phyloP scores from a whole-genome alignment of 2,329 filamentous ascomycete species.

The Ceratocystiopsis minuta region DNA sequence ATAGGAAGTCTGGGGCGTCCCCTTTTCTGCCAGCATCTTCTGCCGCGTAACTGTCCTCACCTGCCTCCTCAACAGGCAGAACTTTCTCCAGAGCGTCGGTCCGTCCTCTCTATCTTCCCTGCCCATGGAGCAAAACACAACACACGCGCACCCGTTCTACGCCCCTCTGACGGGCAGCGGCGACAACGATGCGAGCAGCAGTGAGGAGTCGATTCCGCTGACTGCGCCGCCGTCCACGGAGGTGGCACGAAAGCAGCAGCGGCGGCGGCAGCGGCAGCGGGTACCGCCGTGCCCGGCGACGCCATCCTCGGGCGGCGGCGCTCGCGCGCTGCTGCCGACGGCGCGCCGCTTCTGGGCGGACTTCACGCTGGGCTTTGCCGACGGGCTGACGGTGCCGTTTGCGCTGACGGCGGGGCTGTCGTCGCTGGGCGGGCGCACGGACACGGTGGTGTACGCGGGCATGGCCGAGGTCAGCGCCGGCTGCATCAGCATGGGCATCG shows the following conservation, averaged over 20 bases:
- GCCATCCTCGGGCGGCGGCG: neutral
- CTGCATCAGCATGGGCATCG: constrained; percentile 56
- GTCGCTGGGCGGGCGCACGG: constrained; percentile 34
- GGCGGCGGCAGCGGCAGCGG: neutral
- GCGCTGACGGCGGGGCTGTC: constrained; percentile 54
- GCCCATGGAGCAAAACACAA: neutral
- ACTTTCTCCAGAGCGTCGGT: too few relatives aligned
- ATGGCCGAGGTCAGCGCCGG: constrained; percentile 54
- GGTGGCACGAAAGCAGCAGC: neutral
- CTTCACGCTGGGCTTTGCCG: constrained; percentile 55
- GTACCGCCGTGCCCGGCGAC: neutral
- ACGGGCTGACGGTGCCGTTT: constrained; percentile 59
- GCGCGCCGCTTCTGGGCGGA: constrained; percentile 34
- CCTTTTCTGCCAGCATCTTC: too few relatives aligned
- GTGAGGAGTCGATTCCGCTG: neutral
- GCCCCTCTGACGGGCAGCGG: neutral
- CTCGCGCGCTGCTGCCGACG: constrained; percentile 8
- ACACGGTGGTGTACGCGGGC: constrained; percentile 48
- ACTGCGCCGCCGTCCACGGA: neutral
- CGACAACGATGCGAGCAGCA: constrained; percentile 3
- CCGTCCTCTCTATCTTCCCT: too few relatives aligned
- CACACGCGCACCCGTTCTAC: neutral
- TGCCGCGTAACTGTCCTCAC: too few relatives aligned
- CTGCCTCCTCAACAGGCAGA: too few relatives aligned
- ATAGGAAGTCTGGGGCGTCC: too few relatives aligned